Conservation (phyloP, 2,329 filamentous ascomycete genomes). For the Sporothrix schenckii region DNA sequence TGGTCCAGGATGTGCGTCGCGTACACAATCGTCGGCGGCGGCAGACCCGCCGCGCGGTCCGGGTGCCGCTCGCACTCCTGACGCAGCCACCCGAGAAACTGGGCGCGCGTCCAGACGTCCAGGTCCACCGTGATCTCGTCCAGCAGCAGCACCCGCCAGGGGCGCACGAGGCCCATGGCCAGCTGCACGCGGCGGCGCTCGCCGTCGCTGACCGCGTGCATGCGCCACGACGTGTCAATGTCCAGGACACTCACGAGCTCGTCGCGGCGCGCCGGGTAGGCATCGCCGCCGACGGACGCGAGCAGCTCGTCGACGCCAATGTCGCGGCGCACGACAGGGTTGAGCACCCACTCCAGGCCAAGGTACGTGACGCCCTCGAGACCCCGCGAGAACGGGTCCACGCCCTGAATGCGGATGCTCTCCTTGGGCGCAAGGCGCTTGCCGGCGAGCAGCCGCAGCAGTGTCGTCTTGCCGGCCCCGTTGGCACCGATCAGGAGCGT, state of each 20-base stretch:
- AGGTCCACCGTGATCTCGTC: slow-evolving; percentile 98
- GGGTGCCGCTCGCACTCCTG: slow-evolving; percentile 77
- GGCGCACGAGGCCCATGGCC: slow-evolving; percentile 89
- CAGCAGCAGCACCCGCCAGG: slow-evolving; percentile 87
- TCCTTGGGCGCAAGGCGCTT: slow-evolving; percentile 84
- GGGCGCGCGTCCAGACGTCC: slow-evolving; percentile 79
- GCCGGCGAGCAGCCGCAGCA: slow-evolving; percentile 89
- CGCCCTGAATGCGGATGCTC: slow-evolving; percentile 75
- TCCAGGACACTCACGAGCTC: slow-evolving; percentile 87
- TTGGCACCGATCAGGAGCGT: slow-evolving; percentile 95
- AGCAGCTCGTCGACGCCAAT: slow-evolving; percentile 89
- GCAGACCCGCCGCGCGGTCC: slow-evolving; percentile 44
- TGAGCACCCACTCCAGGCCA: slow-evolving; percentile 96
- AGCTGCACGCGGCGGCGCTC: slow-evolving; percentile 90
- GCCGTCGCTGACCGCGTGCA: slow-evolving; percentile 94
- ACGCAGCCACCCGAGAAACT: slow-evolving; percentile 86
- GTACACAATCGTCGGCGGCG: slow-evolving; percentile 80
- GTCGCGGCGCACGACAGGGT: slow-evolving; percentile 92
- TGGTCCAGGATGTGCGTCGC: slow-evolving; percentile 98
- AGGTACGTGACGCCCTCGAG: slow-evolving; percentile 96
- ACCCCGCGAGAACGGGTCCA: slow-evolving; percentile 88
- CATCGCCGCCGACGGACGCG: slow-evolving; percentile 80
- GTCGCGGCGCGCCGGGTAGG: slow-evolving; percentile 78
- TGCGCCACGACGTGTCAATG: slow-evolving; percentile 88
- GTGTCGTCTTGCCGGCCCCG: slow-evolving; percentile 94